Evolutionary conservation across 305 asterid species (phyloP).

Genomic region (Fraxinus latifolia): DNA sequence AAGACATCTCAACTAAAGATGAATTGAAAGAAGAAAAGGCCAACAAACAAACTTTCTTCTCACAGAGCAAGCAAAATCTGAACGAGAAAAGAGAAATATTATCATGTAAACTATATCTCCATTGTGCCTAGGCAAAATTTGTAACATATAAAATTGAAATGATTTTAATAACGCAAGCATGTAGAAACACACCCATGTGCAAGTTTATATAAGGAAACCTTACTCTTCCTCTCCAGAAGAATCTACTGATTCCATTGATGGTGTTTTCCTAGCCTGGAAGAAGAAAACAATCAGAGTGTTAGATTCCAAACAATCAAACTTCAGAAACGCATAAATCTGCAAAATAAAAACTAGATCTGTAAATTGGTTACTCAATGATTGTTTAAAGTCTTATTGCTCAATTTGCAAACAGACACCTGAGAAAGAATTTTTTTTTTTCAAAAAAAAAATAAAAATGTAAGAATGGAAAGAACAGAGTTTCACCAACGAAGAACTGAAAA

Average conservation of each 20-base stretch:
- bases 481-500: neutral
- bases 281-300: constrained; percentile 20
- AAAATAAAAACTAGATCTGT: neutral
- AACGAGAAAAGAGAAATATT: neutral
- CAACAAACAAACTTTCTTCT: neutral
- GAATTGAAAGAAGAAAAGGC: neutral
- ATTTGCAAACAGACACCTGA: neutral
- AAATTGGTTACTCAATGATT: neutral
- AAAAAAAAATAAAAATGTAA: neutral
- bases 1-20: neutral
- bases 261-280: constrained; percentile 69
- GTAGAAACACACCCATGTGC: constrained; percentile 19
- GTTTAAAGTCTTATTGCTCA: neutral
- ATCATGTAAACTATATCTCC: constrained; percentile 12
- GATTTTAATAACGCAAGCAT: neutral
- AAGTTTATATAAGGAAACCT: constrained; percentile 32
- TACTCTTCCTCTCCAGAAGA: constrained; percentile 99
- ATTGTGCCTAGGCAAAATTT: neutral
- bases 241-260: constrained; percentile 74
- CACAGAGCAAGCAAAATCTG: neutral
- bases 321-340: neutral
- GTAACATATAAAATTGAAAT: neutral
- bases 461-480: neutral
- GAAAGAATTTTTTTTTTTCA: neutral
- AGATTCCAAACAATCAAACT: neutral